phyloP scores from a whole-genome alignment of 768 basidiomycete genomes.

The Pisolithus sp. region DNA sequence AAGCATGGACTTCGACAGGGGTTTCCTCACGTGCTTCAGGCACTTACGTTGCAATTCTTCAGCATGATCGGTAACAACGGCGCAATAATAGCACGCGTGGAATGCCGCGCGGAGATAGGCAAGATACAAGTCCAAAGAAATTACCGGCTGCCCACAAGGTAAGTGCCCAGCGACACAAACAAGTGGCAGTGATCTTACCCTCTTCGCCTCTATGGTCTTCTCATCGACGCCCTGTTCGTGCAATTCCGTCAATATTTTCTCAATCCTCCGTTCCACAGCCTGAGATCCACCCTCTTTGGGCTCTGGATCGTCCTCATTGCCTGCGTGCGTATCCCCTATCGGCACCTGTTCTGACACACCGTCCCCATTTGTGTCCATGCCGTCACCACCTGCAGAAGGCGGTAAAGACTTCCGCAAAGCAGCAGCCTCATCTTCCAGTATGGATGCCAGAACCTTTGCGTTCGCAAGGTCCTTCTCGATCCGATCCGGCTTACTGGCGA shows the following conservation, averaged over 20 bases:
- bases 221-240: conserved; percentile 64
- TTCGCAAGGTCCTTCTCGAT: conserved; percentile 77
- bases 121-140: conserved; percentile 88
- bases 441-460: conserved; percentile 61
- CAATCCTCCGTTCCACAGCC: conserved; percentile 77
- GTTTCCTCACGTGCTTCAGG: conserved; percentile 83
- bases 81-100: conserved; percentile 97
- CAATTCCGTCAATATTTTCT: conserved; percentile 67
- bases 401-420: conserved; percentile 38
- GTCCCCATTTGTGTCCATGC: conserved; percentile 24
- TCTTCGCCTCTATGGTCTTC: conserved; percentile 60
- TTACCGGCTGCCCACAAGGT: conserved; percentile 48
- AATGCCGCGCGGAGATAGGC: conserved; percentile 89
- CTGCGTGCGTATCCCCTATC: conserved; percentile 29
- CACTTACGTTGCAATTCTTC: conserved; percentile 96
- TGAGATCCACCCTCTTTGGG: conserved; percentile 63
- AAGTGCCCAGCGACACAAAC: conserved; percentile 11
- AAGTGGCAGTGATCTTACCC: conserved; percentile 41
- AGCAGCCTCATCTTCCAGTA: conserved; percentile 67
- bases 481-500: conserved; percentile 73
- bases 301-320: conserved; percentile 41
- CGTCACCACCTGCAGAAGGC: conserved; percentile 14
- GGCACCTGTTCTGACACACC: conserved; percentile 23
- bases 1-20: conserved; percentile 52
- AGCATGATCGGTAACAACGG: conserved; percentile 83